Evolutionary conservation across 192 early-diverging fungal species (phyloP).

Genomic region (Backusella parvicylindrica): DNA sequence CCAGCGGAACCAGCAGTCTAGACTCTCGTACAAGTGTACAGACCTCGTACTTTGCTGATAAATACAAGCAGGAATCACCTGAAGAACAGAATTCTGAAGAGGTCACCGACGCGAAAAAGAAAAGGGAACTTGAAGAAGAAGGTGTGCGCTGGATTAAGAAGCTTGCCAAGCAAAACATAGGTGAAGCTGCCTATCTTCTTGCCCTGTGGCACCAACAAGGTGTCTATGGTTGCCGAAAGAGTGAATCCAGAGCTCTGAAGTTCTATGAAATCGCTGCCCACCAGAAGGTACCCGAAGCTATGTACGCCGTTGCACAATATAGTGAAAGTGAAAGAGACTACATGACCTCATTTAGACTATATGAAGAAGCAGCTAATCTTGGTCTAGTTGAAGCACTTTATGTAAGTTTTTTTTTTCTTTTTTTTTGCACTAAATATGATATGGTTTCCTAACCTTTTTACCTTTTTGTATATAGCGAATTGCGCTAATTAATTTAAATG

Average conservation of each 20-base stretch:
- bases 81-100: slow-evolving; percentile 3
- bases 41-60: background rate
- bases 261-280: slow-evolving; percentile 62
- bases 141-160: slow-evolving; percentile 69
- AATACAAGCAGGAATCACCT: background rate
- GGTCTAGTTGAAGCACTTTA: slow-evolving; percentile 62
- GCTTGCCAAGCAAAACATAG: slow-evolving; percentile 59
- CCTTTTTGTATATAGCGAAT: slow-evolving; percentile 54
- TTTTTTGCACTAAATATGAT: background rate
- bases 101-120: background rate
- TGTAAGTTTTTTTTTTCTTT: slow-evolving; percentile 36
- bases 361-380: slow-evolving; percentile 62
- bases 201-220: slow-evolving; percentile 66
- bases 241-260: slow-evolving; percentile 54
- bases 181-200: slow-evolving; percentile 70
- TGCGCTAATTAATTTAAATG: slow-evolving; percentile 71
- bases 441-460: background rate
- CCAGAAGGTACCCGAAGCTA: slow-evolving; percentile 58
- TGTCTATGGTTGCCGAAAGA: slow-evolving; percentile 39
- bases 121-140: slow-evolving; percentile 43
- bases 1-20: background rate
- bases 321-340: slow-evolving; percentile 60
- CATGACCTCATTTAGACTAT: slow-evolving; percentile 40
- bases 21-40: background rate
- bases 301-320: slow-evolving; percentile 54